Conservation (phyloP, 148 eudicot genomes). For the Rhododendron henanense region DNA sequence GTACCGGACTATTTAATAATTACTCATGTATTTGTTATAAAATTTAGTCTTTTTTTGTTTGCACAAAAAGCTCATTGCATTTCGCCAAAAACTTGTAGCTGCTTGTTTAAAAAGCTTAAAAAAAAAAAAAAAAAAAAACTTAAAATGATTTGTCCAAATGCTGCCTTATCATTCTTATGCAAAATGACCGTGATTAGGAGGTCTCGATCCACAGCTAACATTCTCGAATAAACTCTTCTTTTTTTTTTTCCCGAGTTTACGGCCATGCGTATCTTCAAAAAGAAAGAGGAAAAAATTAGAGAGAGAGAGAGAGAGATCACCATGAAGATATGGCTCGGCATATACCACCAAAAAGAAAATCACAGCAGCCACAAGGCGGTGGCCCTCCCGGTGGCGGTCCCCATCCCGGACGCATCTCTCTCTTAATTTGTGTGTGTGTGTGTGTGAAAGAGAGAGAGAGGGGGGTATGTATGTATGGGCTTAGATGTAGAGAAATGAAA, state of each 20-base stretch:
- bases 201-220: too few relatives aligned
- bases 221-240: too few relatives aligned
- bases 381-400: conserved; percentile 11
- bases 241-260: too few relatives aligned
- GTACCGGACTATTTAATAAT: too few relatives aligned
- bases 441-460: background rate
- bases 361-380: conserved; percentile 11
- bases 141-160: too few relatives aligned
- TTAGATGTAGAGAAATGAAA: background rate
- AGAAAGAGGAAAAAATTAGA: background rate
- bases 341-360: conserved; percentile 7
- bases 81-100: too few relatives aligned
- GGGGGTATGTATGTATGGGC: background rate
- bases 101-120: background rate
- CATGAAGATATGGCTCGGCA: conserved; percentile 12
- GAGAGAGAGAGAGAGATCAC: background rate
- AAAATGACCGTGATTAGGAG: too few relatives aligned
- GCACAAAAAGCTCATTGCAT: too few relatives aligned
- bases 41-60: too few relatives aligned
- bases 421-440: background rate
- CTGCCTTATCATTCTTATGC: too few relatives aligned
- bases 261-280: too few relatives aligned
- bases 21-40: too few relatives aligned
- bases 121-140: background rate
- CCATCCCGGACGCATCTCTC: conserved; percentile 7